Base-by-base conservation (phyloP, 2,329 filamentous ascomycete genomes). In the Samsoniella hepiali region DNA sequence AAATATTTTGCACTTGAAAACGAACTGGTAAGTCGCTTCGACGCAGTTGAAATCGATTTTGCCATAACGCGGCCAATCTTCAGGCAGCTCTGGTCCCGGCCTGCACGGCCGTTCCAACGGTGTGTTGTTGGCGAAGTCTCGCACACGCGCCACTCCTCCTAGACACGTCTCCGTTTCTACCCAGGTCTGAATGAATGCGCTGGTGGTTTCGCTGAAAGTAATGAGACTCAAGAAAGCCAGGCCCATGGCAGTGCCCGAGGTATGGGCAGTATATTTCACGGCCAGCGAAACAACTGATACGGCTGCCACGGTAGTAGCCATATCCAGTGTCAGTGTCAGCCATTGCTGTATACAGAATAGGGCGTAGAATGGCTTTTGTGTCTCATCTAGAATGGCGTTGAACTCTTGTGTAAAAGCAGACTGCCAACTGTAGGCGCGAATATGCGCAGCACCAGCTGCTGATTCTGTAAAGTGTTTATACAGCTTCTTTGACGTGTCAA, bases 401-500 rank as follows among this genome's bases (percentile, higher is more conserved):
- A 81, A 82, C 63, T 76, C 76, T 22, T 75, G 66, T 36, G 76
- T 71, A 60, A 78, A 76, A 3, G 72, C 68, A 1, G 10, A 7
- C 2, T 54, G 55, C 66, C 68, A 71, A 9, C 65, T 67, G 15
- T 67, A 71, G 1, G 68, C 66, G 17, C 68, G 69, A 40, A 72
- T 71, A 1, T 68, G 69, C 9, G 66, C 64, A 2, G 70, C 31
- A 3, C 70, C 65, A 50, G 68, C 58, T 40, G n/a, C 71, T 1
- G 75, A 73, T 64, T 80, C 77, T 5, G 79, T 63, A 17, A 79
- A 74, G 40, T 67, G 73, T 1, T 71, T 73, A 31, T 69, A 80
- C 0, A 85, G 73, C 0, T 77, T 79, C 0, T 82, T 76, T 51
- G 79, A 79, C 1, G 81, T 76, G 65, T 86, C 82, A 1, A 86